phyloP scores from a whole-genome alignment of 1,284 basidiomycete genomes.

The Ustilago xerochloae region DNA sequence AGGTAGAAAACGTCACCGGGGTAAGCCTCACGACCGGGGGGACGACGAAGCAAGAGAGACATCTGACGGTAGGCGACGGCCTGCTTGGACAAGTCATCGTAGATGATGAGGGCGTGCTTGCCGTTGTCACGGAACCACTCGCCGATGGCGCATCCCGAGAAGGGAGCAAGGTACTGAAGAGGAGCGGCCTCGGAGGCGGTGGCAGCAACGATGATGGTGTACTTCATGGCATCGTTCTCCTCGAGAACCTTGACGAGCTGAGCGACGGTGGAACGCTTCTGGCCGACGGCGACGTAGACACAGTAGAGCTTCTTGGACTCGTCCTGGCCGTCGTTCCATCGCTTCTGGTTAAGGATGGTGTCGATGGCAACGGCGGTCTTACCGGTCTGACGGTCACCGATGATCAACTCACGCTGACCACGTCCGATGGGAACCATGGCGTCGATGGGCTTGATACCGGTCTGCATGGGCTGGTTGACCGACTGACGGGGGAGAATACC shows the following conservation, averaged over 20 bases:
- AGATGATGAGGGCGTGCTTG: conserved; percentile 95
- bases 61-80: conserved; percentile 99
- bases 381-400: conserved; percentile 99
- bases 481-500: conserved; percentile 99
- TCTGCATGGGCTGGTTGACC: conserved; percentile 99
- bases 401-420: conserved; percentile 99
- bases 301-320: conserved; percentile 99
- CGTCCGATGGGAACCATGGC: conserved; percentile 99
- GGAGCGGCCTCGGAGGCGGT: conserved; percentile 99
- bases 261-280: conserved; percentile 99
- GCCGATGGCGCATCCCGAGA: conserved; percentile 99
- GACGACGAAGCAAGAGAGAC: conserved; percentile 98
- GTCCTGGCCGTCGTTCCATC: conserved; percentile 97
- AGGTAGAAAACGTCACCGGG: conserved; percentile 99
- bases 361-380: conserved; percentile 99
- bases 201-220: conserved; percentile 97
- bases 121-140: conserved; percentile 99
- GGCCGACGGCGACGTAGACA: conserved; percentile 98
- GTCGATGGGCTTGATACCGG: conserved; percentile 99
- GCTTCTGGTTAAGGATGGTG: conserved; percentile 99
- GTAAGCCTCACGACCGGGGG: conserved; percentile 99
- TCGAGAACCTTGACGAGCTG: conserved; percentile 99
- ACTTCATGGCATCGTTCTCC: conserved; percentile 99
- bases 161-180: conserved; percentile 97
- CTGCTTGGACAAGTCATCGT: conserved; percentile 99